phyloP scores from a whole-genome alignment of 2,329 filamentous ascomycete species.

The Penicillium palitans region DNA sequence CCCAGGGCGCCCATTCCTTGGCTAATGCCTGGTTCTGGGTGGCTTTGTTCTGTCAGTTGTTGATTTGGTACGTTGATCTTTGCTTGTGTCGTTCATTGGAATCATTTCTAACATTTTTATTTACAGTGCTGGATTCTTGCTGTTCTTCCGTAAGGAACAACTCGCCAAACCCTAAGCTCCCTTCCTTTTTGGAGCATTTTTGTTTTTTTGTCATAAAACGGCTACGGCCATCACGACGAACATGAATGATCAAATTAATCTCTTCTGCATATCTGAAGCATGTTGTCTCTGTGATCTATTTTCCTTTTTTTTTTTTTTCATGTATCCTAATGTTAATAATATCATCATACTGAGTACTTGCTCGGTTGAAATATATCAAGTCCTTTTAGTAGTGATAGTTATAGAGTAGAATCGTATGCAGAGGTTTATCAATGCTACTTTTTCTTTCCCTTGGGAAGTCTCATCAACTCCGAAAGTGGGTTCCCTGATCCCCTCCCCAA shows the following conservation, averaged over 20 bases:
- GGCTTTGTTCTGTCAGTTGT: conserved; percentile 57
- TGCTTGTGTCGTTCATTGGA: neutral
- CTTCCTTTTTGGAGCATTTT: neutral
- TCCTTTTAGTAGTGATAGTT: neutral
- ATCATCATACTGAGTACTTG: neutral
- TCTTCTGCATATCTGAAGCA: conserved; percentile 6
- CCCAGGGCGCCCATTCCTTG: conserved; percentile 47
- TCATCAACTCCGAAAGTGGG: too few species aligned
- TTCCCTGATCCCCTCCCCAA: too few species aligned
- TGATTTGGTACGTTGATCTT: conserved; percentile 58
- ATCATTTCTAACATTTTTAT: conserved; percentile 8
- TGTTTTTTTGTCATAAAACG: conserved; percentile 2
- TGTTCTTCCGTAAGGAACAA: conserved; percentile 50
- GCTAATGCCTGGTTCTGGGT: conserved; percentile 62
- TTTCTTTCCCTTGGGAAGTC: neutral
- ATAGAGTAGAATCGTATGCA: too few species aligned
- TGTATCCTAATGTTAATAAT: conserved; percentile 8
- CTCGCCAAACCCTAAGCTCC: conserved; percentile 42
- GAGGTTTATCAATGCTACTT: too few species aligned
- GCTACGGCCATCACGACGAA: conserved; percentile 3
- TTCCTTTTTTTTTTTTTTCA: neutral
- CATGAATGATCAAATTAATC: conserved; percentile 4
- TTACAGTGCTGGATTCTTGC: conserved; percentile 40
- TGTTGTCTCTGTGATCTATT: conserved; percentile 1
- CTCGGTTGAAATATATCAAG: neutral